Evolutionary conservation across 1,284 basidiomycete species (phyloP).

Genomic region (Heterobasidion parviporum): DNA sequence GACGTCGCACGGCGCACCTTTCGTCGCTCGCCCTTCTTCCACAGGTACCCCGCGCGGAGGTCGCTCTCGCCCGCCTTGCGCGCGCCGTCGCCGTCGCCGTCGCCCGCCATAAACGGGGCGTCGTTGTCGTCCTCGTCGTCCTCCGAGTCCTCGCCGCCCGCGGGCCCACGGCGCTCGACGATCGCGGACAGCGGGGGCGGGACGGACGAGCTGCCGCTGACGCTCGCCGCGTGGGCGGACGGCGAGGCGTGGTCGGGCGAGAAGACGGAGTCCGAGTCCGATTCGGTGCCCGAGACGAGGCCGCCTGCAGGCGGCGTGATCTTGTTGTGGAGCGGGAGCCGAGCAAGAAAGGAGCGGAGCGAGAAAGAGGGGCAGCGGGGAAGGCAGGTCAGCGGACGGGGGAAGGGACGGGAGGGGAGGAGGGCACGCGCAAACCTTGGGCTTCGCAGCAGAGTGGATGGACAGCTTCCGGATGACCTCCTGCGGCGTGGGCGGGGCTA

Average conservation of each 20-base stretch:
- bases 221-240: constrained; percentile 16
- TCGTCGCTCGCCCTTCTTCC: constrained; percentile 94
- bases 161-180: constrained; percentile 60
- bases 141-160: constrained; percentile 69
- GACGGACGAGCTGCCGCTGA: constrained; percentile 11
- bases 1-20: constrained; percentile 53
- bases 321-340: neutral
- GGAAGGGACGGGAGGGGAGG: constrained; percentile 6
- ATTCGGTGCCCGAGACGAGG: constrained; percentile 71
- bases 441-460: constrained; percentile 52
- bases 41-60: constrained; percentile 86
- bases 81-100: constrained; percentile 16
- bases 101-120: constrained; percentile 12
- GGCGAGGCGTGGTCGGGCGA: constrained; percentile 42
- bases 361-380: neutral
- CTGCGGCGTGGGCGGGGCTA: constrained; percentile 72
- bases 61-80: constrained; percentile 59
- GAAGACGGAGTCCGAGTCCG: constrained; percentile 75
- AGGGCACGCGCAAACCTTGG: constrained; percentile 21
- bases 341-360: neutral
- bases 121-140: constrained; percentile 50
- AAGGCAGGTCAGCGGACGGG: neutral
- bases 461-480: constrained; percentile 86
- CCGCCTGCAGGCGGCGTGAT: constrained; percentile 16
- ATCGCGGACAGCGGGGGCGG: constrained; percentile 54